Conservation (phyloP, 306 rosid species). For the Amphicarpaea edgeworthii region DNA sequence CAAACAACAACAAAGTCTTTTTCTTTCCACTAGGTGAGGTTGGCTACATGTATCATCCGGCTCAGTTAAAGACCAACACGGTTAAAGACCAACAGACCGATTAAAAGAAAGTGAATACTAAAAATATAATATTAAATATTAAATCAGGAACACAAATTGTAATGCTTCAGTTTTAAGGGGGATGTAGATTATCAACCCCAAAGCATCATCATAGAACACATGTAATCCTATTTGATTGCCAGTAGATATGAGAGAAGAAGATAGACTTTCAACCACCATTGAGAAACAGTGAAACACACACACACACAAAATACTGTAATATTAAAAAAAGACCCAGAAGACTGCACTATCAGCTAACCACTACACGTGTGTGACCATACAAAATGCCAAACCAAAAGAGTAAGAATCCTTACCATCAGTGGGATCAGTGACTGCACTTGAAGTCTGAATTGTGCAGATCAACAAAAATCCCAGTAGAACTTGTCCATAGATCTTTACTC, state of each 20-base stretch:
- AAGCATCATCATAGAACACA: constrained; percentile 24
- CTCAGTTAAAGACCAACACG: not conserved
- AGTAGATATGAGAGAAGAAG: constrained; percentile 18
- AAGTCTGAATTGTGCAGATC: constrained; percentile 65
- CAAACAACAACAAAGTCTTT: not conserved
- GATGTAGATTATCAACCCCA: constrained; percentile 41
- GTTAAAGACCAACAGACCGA: not conserved
- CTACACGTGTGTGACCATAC: constrained; percentile 25
- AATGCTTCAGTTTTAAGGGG: not conserved
- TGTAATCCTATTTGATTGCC: constrained; percentile 25
- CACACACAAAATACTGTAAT: constrained; percentile 24
- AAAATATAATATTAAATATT: not conserved
- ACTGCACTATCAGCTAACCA: constrained; percentile 2
- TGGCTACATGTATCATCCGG: not conserved
- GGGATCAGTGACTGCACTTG: constrained; percentile 73
- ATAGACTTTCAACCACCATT: constrained; percentile 32
- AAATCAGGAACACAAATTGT: not conserved
- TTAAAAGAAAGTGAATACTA: not conserved
- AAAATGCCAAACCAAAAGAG: constrained; percentile 46
- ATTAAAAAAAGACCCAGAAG: constrained; percentile 31
- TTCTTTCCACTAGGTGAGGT: not conserved
- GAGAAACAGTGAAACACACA: not conserved
- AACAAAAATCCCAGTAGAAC: constrained; percentile 63
- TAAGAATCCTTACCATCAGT: constrained; percentile 69
- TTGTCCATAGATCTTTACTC: constrained; percentile 61